phyloP scores from a whole-genome alignment of 2,329 filamentous ascomycete species.

The Leptographium lundbergii region DNA sequence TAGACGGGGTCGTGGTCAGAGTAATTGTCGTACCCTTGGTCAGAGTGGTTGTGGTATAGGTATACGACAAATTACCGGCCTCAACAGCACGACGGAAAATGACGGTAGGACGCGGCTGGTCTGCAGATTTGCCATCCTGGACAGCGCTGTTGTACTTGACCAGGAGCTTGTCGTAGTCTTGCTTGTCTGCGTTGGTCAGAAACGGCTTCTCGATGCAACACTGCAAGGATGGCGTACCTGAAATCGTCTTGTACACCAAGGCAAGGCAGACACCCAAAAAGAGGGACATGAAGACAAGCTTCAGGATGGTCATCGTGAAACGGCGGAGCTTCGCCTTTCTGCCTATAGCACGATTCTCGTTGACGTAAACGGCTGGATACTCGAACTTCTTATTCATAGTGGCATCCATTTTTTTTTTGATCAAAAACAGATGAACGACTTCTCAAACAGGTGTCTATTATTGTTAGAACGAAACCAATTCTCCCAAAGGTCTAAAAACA shows the following conservation, averaged over 20 bases:
- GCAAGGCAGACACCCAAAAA: slow-evolving; percentile 2
- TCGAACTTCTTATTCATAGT: neutral
- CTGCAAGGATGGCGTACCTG: neutral
- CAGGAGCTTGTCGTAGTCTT: slow-evolving; percentile 7
- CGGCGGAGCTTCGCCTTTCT: neutral
- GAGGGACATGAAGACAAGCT: neutral
- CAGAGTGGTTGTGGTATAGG: slow-evolving; percentile 14
- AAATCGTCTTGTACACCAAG: slow-evolving; percentile 3
- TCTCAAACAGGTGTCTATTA: neutral
- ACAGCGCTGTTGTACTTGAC: slow-evolving; percentile 8
- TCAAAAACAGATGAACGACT: neutral
- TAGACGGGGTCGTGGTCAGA: neutral
- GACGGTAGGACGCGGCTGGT: slow-evolving; percentile 6
- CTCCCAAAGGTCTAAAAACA: neutral
- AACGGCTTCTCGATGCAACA: neutral
- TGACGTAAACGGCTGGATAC: neutral
- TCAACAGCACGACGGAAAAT: slow-evolving; percentile 8
- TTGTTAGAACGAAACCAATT: neutral
- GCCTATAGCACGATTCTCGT: neutral
- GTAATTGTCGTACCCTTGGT: slow-evolving; percentile 9
- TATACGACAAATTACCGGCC: slow-evolving; percentile 15
- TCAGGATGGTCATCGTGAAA: neutral
- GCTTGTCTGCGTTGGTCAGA: slow-evolving; percentile 7
- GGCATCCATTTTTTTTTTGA: slow-evolving; percentile 7
- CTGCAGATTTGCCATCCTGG: slow-evolving; percentile 2